Evolutionary conservation across 2,329 filamentous ascomycete genomes (phyloP).

Genomic region (Epichloe gansuensis): DNA sequence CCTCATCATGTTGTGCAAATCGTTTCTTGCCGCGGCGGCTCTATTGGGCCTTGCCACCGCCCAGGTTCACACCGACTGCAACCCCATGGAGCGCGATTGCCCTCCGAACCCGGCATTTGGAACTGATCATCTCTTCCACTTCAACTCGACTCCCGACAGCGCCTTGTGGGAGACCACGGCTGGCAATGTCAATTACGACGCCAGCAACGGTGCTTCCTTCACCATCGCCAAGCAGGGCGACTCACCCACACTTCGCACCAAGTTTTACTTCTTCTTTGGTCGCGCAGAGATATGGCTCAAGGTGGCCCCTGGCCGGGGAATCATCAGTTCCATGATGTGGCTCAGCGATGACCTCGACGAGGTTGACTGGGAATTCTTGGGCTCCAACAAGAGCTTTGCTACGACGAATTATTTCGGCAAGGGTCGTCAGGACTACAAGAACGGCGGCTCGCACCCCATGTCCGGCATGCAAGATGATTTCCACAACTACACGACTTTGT

Average conservation of each 20-base stretch:
- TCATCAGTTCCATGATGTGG: conserved; percentile 73
- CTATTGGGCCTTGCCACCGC: conserved; percentile 40
- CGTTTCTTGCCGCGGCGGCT: conserved; percentile 21
- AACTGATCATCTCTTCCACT: conserved; percentile 47
- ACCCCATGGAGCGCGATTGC: conserved; percentile 60
- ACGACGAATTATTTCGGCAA: conserved; percentile 74
- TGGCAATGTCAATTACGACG: conserved; percentile 48
- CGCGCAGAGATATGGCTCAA: conserved; percentile 67
- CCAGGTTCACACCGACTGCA: conserved; percentile 67
- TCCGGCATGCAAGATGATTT: conserved; percentile 45
- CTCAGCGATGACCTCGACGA: conserved; percentile 77
- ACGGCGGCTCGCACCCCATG: conserved; percentile 46
- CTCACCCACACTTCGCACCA: conserved; percentile 64
- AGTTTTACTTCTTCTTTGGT: conserved; percentile 80
- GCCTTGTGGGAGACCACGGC: conserved; percentile 57
- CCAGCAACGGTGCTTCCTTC: conserved; percentile 55
- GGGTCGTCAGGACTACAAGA: conserved; percentile 49
- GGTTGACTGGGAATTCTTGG: conserved; percentile 77
- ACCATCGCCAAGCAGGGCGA: conserved; percentile 57
- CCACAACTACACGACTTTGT: conserved; percentile 66
- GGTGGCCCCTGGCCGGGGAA: conserved; percentile 59
- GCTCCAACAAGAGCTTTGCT: conserved; percentile 47
- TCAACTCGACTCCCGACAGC: conserved; percentile 47
- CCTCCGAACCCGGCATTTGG: conserved; percentile 59
- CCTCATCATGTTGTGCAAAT: conserved; percentile 8